Conservation (phyloP, 179 eudicot species). For the Silene noctiflora region DNA sequence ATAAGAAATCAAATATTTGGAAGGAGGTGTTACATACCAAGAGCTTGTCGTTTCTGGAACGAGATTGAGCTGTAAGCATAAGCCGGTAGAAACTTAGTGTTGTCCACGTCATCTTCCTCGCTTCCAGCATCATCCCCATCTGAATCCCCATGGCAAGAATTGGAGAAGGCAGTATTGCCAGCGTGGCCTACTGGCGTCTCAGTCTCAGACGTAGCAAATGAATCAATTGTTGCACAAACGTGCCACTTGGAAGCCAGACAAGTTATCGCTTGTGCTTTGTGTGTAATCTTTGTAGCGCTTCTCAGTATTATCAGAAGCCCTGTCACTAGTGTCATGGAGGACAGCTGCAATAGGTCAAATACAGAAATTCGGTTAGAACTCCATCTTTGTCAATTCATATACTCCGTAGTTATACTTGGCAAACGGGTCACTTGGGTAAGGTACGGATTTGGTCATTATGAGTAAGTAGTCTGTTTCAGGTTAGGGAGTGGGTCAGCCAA, state of each 20-base stretch:
- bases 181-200: slow-evolving; percentile 43
- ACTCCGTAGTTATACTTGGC: too few species aligned
- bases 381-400: background rate
- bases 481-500: too few species aligned
- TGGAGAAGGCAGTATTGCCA: slow-evolving; percentile 29
- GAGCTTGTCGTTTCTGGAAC: slow-evolving; percentile 86
- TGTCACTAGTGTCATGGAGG: slow-evolving; percentile 61
- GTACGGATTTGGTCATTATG: too few species aligned
- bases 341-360: slow-evolving; percentile 43
- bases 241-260: slow-evolving; percentile 92
- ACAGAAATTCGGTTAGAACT: background rate
- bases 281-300: slow-evolving; percentile 89
- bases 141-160: slow-evolving; percentile 29
- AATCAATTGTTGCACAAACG: slow-evolving; percentile 76
- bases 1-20: background rate
- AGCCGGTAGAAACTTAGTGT: slow-evolving; percentile 58
- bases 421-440: too few species aligned
- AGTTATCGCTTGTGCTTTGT: slow-evolving; percentile 84
- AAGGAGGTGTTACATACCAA: slow-evolving; percentile 39
- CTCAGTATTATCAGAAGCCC: slow-evolving; percentile 70
- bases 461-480: too few species aligned
- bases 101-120: slow-evolving; percentile 83
- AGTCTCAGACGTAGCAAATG: slow-evolving; percentile 44
- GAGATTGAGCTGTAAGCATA: slow-evolving; percentile 68
- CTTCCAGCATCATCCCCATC: slow-evolving; percentile 67